These are phyloP conservation scores for Trichoderma virens DNA, from an alignment of 495 filamentous ascomycete genomes.

Conservation along the genomic window DNA sequence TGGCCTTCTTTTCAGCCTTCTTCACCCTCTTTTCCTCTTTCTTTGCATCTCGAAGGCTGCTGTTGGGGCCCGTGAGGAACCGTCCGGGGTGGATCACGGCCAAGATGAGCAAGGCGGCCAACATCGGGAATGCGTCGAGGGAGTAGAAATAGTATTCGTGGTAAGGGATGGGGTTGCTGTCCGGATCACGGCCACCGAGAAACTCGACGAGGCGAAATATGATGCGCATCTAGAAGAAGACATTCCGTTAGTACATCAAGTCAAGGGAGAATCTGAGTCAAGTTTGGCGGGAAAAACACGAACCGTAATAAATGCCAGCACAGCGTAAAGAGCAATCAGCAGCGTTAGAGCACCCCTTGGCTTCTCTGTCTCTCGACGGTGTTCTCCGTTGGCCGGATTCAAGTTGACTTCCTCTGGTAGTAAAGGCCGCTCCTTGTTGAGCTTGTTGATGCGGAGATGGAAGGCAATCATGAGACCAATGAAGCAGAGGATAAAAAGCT, in stretches of 20 bases:
- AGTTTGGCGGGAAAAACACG: background rate
- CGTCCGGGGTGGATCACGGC: constrained; percentile 46
- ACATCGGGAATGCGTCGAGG: constrained; percentile 54
- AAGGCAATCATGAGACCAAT: constrained; percentile 38
- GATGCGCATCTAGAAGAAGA: background rate
- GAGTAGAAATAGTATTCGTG: constrained; percentile 49
- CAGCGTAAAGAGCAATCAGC: background rate
- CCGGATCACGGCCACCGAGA: constrained; percentile 24
- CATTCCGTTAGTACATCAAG: background rate
- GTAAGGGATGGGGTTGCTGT: constrained; percentile 34
- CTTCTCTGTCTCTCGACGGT: background rate
- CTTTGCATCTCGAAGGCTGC: constrained; percentile 25
- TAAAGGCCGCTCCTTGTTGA: background rate
- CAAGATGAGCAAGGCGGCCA: constrained; percentile 38
- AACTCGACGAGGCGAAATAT: constrained; percentile 39
- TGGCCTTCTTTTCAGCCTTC: constrained; percentile 23
- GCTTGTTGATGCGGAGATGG: constrained; percentile 20
- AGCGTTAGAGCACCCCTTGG: background rate
- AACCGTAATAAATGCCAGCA: background rate
- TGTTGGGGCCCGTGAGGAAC: constrained; percentile 39
- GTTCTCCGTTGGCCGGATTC: background rate
- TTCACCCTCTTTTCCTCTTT: constrained; percentile 21
- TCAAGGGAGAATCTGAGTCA: background rate
- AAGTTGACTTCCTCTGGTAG: background rate
- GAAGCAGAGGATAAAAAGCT: constrained; percentile 52